These are phyloP conservation scores for Colletotrichum sp. DNA, from an alignment of 2,329 filamentous ascomycete genomes.

Conservation along the genomic window DNA sequence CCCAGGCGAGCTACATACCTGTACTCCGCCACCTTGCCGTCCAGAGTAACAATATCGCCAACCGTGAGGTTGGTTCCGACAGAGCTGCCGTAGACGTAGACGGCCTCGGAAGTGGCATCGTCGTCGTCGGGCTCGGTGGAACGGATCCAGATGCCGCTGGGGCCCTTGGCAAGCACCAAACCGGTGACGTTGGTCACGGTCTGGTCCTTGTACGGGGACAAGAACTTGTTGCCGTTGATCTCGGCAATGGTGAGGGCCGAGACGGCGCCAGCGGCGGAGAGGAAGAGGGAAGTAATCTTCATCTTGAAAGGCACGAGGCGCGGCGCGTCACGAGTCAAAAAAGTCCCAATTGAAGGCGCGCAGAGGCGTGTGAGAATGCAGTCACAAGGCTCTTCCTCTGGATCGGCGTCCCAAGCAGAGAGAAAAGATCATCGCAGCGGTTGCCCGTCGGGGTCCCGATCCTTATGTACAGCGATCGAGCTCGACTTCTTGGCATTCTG, in stretches of 20 bases:
- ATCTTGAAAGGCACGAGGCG: conserved; percentile 25
- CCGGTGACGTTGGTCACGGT: conserved; percentile 65
- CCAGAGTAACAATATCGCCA: conserved; percentile 67
- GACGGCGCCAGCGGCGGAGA: conserved; percentile 31
- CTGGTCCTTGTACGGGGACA: conserved; percentile 65
- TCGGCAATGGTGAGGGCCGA: conserved; percentile 57
- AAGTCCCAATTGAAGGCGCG: not conserved
- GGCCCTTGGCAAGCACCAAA: conserved; percentile 67
- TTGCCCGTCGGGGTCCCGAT: not conserved
- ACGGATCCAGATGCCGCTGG: conserved; percentile 68
- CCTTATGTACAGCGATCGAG: not conserved
- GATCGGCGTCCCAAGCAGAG: conserved; percentile 8
- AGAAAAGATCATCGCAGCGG: not conserved
- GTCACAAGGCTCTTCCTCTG: not conserved
- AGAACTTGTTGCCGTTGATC: conserved; percentile 70
- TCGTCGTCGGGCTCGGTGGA: conserved; percentile 63
- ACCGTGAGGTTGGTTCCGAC: conserved; percentile 58
- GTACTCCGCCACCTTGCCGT: conserved; percentile 64
- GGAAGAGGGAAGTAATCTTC: conserved; percentile 33
- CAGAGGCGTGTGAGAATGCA: not conserved
- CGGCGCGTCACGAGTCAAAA: not conserved
- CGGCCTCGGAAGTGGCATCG: conserved; percentile 63
- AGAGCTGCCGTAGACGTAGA: conserved; percentile 67
- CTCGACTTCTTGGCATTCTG: not conserved
- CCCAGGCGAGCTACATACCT: conserved; percentile 40